Evolutionary conservation across 352 stramenopile genomes (phyloP), one percentile per base, ranked within the genome.

Genomic region (Phytopythium montanum): DNA sequence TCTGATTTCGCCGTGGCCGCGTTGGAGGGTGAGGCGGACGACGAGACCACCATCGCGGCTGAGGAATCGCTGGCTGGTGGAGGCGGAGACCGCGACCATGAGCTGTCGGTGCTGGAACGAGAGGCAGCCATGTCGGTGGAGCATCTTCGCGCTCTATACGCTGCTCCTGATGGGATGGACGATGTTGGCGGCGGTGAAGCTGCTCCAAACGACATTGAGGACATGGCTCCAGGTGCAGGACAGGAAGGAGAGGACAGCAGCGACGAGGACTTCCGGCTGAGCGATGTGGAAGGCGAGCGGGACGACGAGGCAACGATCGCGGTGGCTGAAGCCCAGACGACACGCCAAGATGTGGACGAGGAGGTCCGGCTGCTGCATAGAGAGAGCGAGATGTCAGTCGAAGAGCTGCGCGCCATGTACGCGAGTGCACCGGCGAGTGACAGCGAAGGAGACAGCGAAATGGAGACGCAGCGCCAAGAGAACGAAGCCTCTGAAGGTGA

Each of bases 231-330:
- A 16, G 60, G 78, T 18, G 12, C 16, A 23, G 13, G 26, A 13
- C 10, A 16, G 0, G 21, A 34, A 34, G 31, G 16, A 46, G 51
- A 36, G 4, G 10, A 19, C 5, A 62, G 69, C 29, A 75, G 70
- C 13, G 75, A 83, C 44, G 77, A 71, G 21, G 78, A 87, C 31
- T 82, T 70, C 45, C 54, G 26, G 13, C 59, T 66, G 14, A 31
- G 65, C 18, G 60, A 54, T 0, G 55, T 25, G 0, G 63, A 73
- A 2, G 73, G 80, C 26, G 72, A 78, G 25, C 56, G 63, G 18
- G 90, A 98, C 46, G 81, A 98, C 48, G 94, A 98, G 61, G 89
- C 72, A 26, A 98, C 94, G 5, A 90, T 98, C 19, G 88, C 76
- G 38, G 73, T 61, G 8, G 90, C 97, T 55, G 92, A 98, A 58